phyloP scores from a whole-genome alignment of 768 basidiomycete genomes.

The Russula griseocarnosa region DNA sequence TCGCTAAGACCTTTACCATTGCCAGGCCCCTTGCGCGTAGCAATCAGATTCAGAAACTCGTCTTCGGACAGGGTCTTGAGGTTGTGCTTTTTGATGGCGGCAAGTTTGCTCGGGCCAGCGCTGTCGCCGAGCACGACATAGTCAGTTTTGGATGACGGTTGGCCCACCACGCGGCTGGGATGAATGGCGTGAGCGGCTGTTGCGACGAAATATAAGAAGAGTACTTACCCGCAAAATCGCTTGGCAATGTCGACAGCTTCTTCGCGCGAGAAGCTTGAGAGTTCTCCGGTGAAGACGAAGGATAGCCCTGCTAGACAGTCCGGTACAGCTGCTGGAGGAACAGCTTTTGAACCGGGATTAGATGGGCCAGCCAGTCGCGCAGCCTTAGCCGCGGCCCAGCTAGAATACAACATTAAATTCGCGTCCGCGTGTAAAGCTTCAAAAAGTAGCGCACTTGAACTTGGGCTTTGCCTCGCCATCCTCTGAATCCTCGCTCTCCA shows the following conservation, averaged over 20 bases:
- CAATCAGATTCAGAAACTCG: slow-evolving; percentile 79
- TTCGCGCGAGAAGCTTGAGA: slow-evolving; percentile 81
- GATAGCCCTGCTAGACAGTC: slow-evolving; percentile 82
- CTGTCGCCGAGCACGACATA: slow-evolving; percentile 86
- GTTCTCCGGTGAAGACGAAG: slow-evolving; percentile 94
- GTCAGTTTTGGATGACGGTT: slow-evolving; percentile 86
- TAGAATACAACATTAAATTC: slow-evolving; percentile 26
- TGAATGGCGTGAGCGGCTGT: slow-evolving; percentile 7
- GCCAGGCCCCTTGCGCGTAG: slow-evolving; percentile 54
- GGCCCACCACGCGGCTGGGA: slow-evolving; percentile 73
- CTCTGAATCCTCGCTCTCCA: slow-evolving; percentile 20
- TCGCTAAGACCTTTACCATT: slow-evolving; percentile 53
- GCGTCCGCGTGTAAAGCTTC: not conserved
- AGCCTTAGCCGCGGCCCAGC: slow-evolving; percentile 53
- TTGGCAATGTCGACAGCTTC: slow-evolving; percentile 87
- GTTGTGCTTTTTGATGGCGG: slow-evolving; percentile 75
- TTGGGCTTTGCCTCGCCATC: slow-evolving; percentile 36
- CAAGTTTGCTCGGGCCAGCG: slow-evolving; percentile 87
- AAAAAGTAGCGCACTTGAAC: slow-evolving; percentile 35
- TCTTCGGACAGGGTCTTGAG: slow-evolving; percentile 81
- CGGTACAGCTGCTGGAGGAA: slow-evolving; percentile 68
- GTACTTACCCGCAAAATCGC: slow-evolving; percentile 80
- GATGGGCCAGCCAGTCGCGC: slow-evolving; percentile 58
- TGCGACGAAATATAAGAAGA: not conserved
- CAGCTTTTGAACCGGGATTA: slow-evolving; percentile 53